Evolutionary conservation across 2,329 filamentous ascomycete genomes (phyloP).

Genomic region (Waltergamsia citrina): DNA sequence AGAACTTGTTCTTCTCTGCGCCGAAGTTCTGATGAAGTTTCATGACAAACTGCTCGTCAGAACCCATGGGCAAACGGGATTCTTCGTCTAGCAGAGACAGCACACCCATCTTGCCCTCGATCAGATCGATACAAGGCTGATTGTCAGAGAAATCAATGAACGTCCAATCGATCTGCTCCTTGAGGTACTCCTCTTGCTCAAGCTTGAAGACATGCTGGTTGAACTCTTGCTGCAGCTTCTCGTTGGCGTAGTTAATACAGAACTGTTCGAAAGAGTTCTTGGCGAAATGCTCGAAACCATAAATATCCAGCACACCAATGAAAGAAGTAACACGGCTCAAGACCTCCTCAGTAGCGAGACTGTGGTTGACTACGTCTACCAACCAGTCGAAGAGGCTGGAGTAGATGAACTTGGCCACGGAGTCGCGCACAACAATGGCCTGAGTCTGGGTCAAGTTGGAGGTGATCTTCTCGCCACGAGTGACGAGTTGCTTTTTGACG

Average conservation of each 20-base stretch:
- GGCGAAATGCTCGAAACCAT: conserved; percentile 97
- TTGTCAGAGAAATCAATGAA: conserved; percentile 99
- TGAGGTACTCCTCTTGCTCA: conserved; percentile 94
- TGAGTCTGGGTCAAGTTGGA: conserved; percentile 92
- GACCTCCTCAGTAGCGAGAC: conserved; percentile 82
- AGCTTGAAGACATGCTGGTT: conserved; percentile 99
- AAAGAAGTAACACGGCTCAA: conserved; percentile 76
- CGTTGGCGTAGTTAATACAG: conserved; percentile 99
- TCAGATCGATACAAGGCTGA: conserved; percentile 96
- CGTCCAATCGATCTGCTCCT: conserved; percentile 96
- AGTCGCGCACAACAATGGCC: conserved; percentile 89
- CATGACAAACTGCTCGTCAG: conserved; percentile 91
- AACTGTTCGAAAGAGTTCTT: conserved; percentile 99
- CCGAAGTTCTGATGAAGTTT: conserved; percentile 94
- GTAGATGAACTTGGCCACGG: conserved; percentile 97
- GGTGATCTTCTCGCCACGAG: conserved; percentile 92
- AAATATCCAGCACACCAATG: conserved; percentile 98
- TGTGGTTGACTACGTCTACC: conserved; percentile 91
- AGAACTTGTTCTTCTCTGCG: conserved; percentile 87
- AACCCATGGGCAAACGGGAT: conserved; percentile 91
- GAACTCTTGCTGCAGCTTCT: conserved; percentile 98
- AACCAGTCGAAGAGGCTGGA: conserved; percentile 98
- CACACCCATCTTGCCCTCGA: conserved; percentile 93
- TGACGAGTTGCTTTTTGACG: conserved; percentile 96
- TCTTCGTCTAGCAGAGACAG: conserved; percentile 91